Evolutionary conservation across 225 moss, liverwort and hornwort species (phyloP).

Genomic region (Climacium dendroides): DNA sequence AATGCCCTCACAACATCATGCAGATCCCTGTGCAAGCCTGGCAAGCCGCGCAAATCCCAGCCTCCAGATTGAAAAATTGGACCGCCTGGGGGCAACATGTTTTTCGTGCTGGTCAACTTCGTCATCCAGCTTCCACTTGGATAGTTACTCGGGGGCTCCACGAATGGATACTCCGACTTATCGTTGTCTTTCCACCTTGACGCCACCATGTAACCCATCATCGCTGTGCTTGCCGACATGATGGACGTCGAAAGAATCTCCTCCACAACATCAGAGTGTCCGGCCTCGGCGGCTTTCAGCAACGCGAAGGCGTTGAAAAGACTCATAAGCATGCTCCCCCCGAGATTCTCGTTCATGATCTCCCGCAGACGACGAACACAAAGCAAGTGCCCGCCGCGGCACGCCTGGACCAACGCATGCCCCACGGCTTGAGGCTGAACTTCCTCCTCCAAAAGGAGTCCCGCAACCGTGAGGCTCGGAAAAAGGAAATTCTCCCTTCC

Average conservation of each 20-base stretch:
- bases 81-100: conserved; percentile 1
- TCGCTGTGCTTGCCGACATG: conserved; percentile 12
- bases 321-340: conserved; percentile 10
- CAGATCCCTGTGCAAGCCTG: neutral
- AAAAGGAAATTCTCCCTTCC: neutral
- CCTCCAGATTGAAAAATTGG: conserved; percentile 8
- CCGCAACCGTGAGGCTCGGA: conserved; percentile 12
- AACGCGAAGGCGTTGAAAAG: conserved; percentile 19
- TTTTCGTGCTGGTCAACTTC: neutral
- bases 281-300: conserved; percentile 18
- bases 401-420: conserved; percentile 23
- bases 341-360: conserved; percentile 6
- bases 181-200: conserved; percentile 13
- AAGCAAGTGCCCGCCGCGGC: conserved; percentile 13
- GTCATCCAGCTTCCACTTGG: conserved; percentile 14
- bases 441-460: conserved; percentile 17
- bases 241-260: conserved; percentile 18
- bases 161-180: conserved; percentile 12
- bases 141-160: neutral
- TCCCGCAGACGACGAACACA: conserved; percentile 29
- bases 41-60: conserved; percentile 18
- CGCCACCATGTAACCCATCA: conserved; percentile 26
- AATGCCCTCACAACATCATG: conserved; percentile 7
- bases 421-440: conserved; percentile 27
- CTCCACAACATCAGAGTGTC: conserved; percentile 5